Conservation (phyloP, 2,329 filamentous ascomycete species). For the Colletotrichum higginsianum region DNA sequence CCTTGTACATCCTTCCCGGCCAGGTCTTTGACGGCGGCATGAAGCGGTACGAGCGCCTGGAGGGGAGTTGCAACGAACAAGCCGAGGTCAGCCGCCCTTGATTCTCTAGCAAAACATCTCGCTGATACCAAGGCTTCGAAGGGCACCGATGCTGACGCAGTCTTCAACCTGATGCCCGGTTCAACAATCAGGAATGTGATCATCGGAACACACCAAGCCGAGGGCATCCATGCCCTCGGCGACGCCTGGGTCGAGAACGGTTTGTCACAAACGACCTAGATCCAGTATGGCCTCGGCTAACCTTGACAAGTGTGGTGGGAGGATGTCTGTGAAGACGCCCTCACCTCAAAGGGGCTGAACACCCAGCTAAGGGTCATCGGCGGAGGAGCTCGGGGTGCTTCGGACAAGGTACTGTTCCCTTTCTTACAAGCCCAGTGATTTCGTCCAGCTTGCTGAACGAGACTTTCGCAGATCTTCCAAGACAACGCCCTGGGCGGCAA, state of each 20-base stretch:
- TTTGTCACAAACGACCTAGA: slow-evolving; percentile 6
- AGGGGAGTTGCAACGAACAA: slow-evolving; percentile 59
- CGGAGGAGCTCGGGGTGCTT: slow-evolving; percentile 48
- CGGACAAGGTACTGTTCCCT: slow-evolving; percentile 46
- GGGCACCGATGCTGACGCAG: slow-evolving; percentile 57
- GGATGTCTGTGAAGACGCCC: slow-evolving; percentile 50
- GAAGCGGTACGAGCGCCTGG: slow-evolving; percentile 53
- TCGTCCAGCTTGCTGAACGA: background rate
- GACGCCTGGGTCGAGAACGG: slow-evolving; percentile 52
- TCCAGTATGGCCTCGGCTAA: background rate
- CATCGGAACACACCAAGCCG: slow-evolving; percentile 55
- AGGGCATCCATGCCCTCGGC: slow-evolving; percentile 51
- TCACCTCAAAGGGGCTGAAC: slow-evolving; percentile 49
- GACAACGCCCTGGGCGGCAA: slow-evolving; percentile 50
- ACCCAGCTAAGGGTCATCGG: slow-evolving; percentile 50
- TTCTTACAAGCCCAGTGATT: no score
- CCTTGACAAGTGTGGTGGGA: slow-evolving; percentile 49
- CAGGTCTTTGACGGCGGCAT: slow-evolving; percentile 52
- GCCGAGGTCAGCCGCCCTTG: slow-evolving; percentile 24
- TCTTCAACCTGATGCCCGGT: slow-evolving; percentile 55
- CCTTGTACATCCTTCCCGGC: slow-evolving; percentile 50
- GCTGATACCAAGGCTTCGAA: slow-evolving; percentile 46
- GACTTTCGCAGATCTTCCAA: slow-evolving; percentile 46
- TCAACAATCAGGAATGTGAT: slow-evolving; percentile 57
- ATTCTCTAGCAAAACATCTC: no score